A percentile compares a stretch with the other conserved stretches of the same genome.
Evolutionary conservation across 208 protist genomes (phyloP).

Genomic region (Trypanosoma grayi): DNA sequence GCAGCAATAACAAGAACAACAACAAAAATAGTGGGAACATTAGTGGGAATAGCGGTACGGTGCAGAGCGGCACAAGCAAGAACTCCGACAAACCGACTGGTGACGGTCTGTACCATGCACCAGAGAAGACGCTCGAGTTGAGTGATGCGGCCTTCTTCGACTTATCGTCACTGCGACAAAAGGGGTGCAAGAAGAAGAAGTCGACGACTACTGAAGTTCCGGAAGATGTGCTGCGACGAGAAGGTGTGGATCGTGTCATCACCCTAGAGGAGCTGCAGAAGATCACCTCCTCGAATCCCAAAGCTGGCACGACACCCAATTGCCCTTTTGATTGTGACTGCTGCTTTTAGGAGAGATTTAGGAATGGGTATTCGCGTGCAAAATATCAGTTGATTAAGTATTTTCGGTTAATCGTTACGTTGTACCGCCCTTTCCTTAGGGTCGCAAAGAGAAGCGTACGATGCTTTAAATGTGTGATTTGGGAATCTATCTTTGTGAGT

Average conservation of each 20-base stretch:
- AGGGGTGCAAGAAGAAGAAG: not conserved
- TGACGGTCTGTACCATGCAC: constrained; percentile 75
- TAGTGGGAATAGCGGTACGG: not conserved
- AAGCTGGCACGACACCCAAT: constrained; percentile 82
- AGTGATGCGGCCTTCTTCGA: constrained; percentile 83
- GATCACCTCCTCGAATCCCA: constrained; percentile 69
- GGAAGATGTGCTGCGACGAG: constrained; percentile 33
- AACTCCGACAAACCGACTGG: not conserved
- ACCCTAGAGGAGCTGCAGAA: constrained; percentile 68
- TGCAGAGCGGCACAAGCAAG: not conserved
- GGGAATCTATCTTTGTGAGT: not conserved
- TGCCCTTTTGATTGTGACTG: constrained; percentile 92
- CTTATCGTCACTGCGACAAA: constrained; percentile 1
- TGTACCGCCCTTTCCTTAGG: not conserved
- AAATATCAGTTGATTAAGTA: too few relatives aligned
- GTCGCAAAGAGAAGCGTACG: too few relatives aligned
- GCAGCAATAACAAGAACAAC: not conserved
- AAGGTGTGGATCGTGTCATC: constrained; percentile 82
- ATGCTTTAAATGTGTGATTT: not conserved
- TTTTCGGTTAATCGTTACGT: not conserved
- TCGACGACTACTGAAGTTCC: constrained; percentile 1
- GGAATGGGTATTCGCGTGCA: not conserved
- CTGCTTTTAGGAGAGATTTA: constrained; percentile 56
- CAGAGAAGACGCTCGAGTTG: constrained; percentile 73
- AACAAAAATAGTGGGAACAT: too few relatives aligned